These are phyloP conservation scores for Acacia pycnantha DNA, from an alignment of 331 rosid species.

Conservation along the genomic window DNA sequence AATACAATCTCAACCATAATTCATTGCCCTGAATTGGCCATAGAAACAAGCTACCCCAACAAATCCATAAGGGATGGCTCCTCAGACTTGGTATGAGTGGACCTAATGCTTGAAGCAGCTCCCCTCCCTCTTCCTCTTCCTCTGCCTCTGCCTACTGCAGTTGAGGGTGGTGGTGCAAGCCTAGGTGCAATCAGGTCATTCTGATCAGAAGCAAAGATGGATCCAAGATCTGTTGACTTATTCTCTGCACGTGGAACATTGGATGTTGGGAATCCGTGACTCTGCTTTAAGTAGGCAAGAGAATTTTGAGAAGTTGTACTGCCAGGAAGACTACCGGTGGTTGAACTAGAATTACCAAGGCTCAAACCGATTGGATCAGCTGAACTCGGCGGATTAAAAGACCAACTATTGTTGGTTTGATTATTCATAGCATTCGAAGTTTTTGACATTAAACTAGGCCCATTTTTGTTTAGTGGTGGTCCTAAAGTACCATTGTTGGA, in stretches of 20 bases:
- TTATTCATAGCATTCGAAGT: slow-evolving; percentile 55
- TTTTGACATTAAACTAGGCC: slow-evolving; percentile 48
- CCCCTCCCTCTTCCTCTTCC: slow-evolving; percentile 93
- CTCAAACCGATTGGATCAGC: slow-evolving; percentile 42
- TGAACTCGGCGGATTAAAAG: slow-evolving; percentile 49
- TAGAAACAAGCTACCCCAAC: slow-evolving; percentile 47
- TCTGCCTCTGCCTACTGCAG: slow-evolving; percentile 83
- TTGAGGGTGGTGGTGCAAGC: slow-evolving; percentile 95
- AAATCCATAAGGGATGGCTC: slow-evolving; percentile 88
- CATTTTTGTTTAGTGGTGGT: slow-evolving; percentile 41
- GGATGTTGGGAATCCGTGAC: slow-evolving; percentile 47
- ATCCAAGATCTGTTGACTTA: slow-evolving; percentile 67
- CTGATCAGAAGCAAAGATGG: slow-evolving; percentile 77
- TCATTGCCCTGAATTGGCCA: slow-evolving; percentile 6
- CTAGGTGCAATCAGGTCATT: slow-evolving; percentile 66
- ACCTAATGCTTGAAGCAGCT: slow-evolving; percentile 40
- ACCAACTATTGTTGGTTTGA: slow-evolving; percentile 53
- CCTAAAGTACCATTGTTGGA: slow-evolving; percentile 61
- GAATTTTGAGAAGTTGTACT: slow-evolving; percentile 51
- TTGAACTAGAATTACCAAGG: slow-evolving; percentile 44
- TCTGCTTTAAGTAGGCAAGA: slow-evolving; percentile 62
- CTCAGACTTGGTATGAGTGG: slow-evolving; percentile 61
- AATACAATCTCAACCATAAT: slow-evolving; percentile 32
- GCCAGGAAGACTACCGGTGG: slow-evolving; percentile 40
- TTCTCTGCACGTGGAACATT: slow-evolving; percentile 41